These are phyloP conservation scores for Chlamydomonas asymmetrica DNA, from an alignment of 139 green algal genomes.

Conservation along the genomic window DNA sequence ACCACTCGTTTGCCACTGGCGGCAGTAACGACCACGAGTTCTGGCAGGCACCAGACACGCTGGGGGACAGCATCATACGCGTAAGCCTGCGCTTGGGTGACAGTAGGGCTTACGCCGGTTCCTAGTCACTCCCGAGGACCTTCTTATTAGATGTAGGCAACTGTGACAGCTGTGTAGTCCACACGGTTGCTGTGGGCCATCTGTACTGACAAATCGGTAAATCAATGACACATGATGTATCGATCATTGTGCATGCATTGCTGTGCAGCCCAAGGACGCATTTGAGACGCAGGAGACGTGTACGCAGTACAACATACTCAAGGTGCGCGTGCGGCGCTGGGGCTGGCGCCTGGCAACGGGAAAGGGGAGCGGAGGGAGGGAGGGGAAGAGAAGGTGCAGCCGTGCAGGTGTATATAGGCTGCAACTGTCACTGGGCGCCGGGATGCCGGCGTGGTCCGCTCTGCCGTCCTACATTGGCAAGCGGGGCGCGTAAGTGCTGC, in stretches of 20 bases:
- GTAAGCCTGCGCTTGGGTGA: neutral
- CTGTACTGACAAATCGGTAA: neutral
- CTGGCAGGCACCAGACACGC: slow-evolving; percentile 31
- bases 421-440: too few relatives aligned
- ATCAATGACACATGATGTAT: slow-evolving; percentile 5
- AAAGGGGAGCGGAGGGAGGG: too few relatives aligned
- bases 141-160: neutral
- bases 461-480: too few relatives aligned
- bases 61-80: slow-evolving; percentile 27
- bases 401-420: too few relatives aligned
- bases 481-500: too few relatives aligned
- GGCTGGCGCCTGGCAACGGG: too few relatives aligned
- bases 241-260: neutral
- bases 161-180: neutral
- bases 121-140: neutral
- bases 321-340: too few relatives aligned
- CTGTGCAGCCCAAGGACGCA: slow-evolving; percentile 9
- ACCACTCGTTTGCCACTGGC: slow-evolving; percentile 42
- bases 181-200: neutral
- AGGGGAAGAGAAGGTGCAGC: too few relatives aligned
- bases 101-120: neutral
- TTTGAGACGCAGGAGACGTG: slow-evolving; percentile 57
- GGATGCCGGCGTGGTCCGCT: too few relatives aligned
- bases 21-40: slow-evolving; percentile 55
- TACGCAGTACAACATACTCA: slow-evolving; percentile 71